Conservation (phyloP, 2,329 filamentous ascomycete genomes). For the Coniochaeta sp. region DNA sequence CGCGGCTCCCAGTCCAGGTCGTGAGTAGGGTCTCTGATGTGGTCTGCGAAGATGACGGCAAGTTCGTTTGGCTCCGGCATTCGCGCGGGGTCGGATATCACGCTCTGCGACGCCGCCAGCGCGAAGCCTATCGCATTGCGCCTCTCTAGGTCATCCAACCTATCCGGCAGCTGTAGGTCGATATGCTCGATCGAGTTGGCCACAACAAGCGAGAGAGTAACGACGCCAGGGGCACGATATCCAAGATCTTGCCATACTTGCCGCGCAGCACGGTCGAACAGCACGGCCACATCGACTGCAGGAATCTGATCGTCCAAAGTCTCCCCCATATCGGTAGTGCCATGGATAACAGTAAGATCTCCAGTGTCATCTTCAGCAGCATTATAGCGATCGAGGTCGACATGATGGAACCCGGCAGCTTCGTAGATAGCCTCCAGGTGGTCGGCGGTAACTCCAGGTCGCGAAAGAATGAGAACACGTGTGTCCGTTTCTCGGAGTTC, state of each 20-base stretch:
- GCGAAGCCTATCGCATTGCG: slow-evolving; percentile 31
- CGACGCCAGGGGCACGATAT: slow-evolving; percentile 20
- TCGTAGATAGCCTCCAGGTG: slow-evolving; percentile 44
- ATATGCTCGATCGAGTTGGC: slow-evolving; percentile 50
- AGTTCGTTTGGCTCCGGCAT: slow-evolving; percentile 33
- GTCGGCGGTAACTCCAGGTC: slow-evolving; percentile 39
- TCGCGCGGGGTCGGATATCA: slow-evolving; percentile 29
- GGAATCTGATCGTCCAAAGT: slow-evolving; percentile 26
- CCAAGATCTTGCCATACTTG: slow-evolving; percentile 14
- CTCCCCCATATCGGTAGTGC: slow-evolving; percentile 28
- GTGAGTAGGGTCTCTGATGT: slow-evolving; percentile 30
- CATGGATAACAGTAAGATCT: slow-evolving; percentile 31
- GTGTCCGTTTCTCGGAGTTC: slow-evolving; percentile 32
- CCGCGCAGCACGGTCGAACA: slow-evolving; percentile 44
- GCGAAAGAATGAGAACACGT: slow-evolving; percentile 46
- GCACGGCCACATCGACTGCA: slow-evolving; percentile 43
- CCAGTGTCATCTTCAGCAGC: slow-evolving; percentile 8
- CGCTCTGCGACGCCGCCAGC: slow-evolving; percentile 26
- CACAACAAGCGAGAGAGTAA: slow-evolving; percentile 42
- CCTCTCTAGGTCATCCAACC: slow-evolving; percentile 34
- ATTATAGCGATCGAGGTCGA: slow-evolving; percentile 15
- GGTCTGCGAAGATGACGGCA: slow-evolving; percentile 38
- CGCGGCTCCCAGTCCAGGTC: slow-evolving; percentile 40
- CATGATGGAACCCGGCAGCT: slow-evolving; percentile 23
- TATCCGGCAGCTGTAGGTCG: slow-evolving; percentile 33